Conservation (phyloP, 1,284 basidiomycete species). For the Fomitopsis pinicola region DNA sequence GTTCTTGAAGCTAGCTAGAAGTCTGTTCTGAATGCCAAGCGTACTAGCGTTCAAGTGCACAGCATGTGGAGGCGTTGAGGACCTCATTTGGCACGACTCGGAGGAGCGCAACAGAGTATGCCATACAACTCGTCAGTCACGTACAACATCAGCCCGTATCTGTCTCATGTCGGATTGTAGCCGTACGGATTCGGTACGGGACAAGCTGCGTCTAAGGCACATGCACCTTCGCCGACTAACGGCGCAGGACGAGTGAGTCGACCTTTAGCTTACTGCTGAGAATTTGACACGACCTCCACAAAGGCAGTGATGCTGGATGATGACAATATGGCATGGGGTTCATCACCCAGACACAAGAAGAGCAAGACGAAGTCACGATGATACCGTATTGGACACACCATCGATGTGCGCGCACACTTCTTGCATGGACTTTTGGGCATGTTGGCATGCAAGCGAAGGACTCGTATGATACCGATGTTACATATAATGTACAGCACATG, state of each 20-base stretch:
- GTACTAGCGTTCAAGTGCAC: neutral
- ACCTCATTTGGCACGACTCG: neutral
- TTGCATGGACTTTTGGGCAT: no score
- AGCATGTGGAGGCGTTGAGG: neutral
- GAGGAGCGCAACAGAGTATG: neutral
- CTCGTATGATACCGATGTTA: neutral
- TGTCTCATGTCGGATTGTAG: neutral
- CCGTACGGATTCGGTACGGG: neutral
- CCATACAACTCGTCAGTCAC: neutral
- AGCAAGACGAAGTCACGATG: neutral
- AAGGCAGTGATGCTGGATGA: conserved; percentile 28
- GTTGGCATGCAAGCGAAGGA: no score
- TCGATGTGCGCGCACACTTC: no score
- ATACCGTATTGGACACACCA: neutral
- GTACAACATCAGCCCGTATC: neutral
- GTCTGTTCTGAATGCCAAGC: neutral
- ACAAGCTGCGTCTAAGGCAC: neutral
- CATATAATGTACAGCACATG: neutral
- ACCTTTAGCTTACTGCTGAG: neutral
- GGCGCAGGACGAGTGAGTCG: neutral
- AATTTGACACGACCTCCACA: neutral
- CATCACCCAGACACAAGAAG: conserved; percentile 7
- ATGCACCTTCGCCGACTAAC: neutral
- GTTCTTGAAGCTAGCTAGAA: neutral
- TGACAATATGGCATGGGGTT: conserved; percentile 27